Percentiles rank a stretch among this genome's conserved stretches.
phyloP scores from a whole-genome alignment of 2,329 filamentous ascomycete species.

The Falciphora oryzae region DNA sequence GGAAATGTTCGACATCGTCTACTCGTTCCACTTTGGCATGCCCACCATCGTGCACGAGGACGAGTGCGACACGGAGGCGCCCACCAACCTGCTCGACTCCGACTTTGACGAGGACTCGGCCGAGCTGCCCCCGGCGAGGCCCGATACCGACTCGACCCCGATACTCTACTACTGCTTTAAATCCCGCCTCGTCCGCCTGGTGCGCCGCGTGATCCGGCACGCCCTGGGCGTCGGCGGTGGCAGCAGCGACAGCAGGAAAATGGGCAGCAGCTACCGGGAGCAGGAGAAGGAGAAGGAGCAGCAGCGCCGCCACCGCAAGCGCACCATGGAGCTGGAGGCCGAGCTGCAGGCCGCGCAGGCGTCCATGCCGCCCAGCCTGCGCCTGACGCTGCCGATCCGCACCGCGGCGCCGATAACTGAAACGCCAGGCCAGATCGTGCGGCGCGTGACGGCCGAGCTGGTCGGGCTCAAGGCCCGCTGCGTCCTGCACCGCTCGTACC shows the following conservation, averaged over 20 bases:
- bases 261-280: slow-evolving; percentile 37
- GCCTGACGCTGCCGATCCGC: slow-evolving; percentile 15
- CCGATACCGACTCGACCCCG: slow-evolving; percentile 51
- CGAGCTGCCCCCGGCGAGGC: slow-evolving; percentile 50
- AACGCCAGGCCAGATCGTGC: slow-evolving; percentile 38
- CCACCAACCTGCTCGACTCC: slow-evolving; percentile 58
- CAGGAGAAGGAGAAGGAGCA: slow-evolving; percentile 21
- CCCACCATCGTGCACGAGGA: slow-evolving; percentile 41
- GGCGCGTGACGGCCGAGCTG: slow-evolving; percentile 44
- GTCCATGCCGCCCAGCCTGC: slow-evolving; percentile 13
- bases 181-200: slow-evolving; percentile 27
- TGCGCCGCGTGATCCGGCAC: slow-evolving; percentile 36
- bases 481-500: slow-evolving; percentile 49
- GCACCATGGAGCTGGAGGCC: slow-evolving; percentile 10
- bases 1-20: slow-evolving; percentile 41
- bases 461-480: slow-evolving; percentile 49
- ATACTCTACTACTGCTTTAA: slow-evolving; percentile 49
- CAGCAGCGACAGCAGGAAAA: slow-evolving; percentile 14
- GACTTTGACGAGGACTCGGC: slow-evolving; percentile 54
- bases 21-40: slow-evolving; percentile 43
- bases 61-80: slow-evolving; percentile 56
- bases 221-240: slow-evolving; percentile 27
- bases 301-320: not conserved
- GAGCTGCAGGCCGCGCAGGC: slow-evolving; percentile 10
- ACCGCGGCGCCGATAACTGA: slow-evolving; percentile 32